Conservation (phyloP, 2,329 filamentous ascomycete species). For the Apiospora saccharicola region DNA sequence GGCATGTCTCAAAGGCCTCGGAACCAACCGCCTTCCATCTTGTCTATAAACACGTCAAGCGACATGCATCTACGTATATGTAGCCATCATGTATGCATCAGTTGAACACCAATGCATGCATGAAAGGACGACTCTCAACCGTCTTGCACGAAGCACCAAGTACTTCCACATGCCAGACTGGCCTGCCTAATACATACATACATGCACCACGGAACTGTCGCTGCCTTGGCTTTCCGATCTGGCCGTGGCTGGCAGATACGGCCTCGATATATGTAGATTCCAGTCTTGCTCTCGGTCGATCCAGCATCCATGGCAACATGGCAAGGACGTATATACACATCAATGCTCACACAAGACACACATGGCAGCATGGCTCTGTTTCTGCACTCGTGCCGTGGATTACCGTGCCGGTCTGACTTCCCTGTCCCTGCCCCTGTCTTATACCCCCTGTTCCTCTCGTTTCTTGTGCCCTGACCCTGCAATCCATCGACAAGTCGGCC, state of each 20-base stretch:
- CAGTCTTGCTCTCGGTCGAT: conserved; percentile 9
- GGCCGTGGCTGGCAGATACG: background rate
- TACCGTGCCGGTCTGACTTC: conserved; percentile 11
- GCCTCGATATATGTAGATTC: conserved; percentile 3
- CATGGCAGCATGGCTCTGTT: background rate
- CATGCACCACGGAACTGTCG: background rate
- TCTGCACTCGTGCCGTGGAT: conserved; percentile 18
- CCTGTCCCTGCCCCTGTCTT: conserved; percentile 15
- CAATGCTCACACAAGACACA: background rate
- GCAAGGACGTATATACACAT: background rate
- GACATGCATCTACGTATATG: background rate
- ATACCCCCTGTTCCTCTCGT: background rate
- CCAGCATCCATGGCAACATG: background rate
- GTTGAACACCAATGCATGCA: background rate
- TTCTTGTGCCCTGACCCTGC: conserved; percentile 10
- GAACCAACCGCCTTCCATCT: conserved; percentile 11
- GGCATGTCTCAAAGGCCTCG: conserved; percentile 17
- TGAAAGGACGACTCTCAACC: background rate
- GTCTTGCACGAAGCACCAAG: background rate
- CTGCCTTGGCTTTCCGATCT: conserved; percentile 12
- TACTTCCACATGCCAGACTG: background rate
- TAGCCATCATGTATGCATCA: background rate
- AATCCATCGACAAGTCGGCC: background rate
- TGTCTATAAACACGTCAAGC: conserved; percentile 14
- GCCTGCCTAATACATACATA: background rate